Evolutionary conservation across 1,284 basidiomycete genomes (phyloP), one percentile per base, ranked within the genome.

Genomic region (Uromyces viciae-fabae): DNA sequence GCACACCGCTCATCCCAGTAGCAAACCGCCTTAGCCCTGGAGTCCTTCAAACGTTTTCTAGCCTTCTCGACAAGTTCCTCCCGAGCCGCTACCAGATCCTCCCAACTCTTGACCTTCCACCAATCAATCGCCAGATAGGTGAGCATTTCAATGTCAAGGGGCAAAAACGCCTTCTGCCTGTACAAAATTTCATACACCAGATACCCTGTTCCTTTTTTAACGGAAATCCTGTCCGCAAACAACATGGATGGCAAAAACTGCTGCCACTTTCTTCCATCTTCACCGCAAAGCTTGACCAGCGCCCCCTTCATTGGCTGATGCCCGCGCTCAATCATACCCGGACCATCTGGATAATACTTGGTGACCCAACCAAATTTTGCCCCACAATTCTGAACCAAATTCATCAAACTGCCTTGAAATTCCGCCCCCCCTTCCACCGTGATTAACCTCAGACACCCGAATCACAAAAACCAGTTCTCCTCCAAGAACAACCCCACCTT

Each of bases 211-310:
- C 43, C 38, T 56, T 28, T 54, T n/a, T 71, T 71, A 7, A 7
- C 43, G 31, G 68, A 71, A 71, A 71, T 71, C 3, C 36, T 40
- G 31, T 73, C 69, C 17, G 38, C 69, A 73, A 73, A 73, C 2
- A 73, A 22, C 2, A 73, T 43, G 14, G 28, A 43, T 3, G 69
- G 69, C 5, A 49, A n/a, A 11, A 8, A 73, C 17, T 52, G 31
- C 14, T 54, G 38, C 69, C 69, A 73, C 5, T 49, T 49, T 9
- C 28, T 2, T 11, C 38, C 69, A 3, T 46, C 7, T 14, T 36
- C 31, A 22, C 31, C 36, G 25, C 31, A 71, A 8, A 71, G 36
- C 5, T 43, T 42, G 5, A 56, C 72, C 31, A 75, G 33, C 4
- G 52, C 17, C 25, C 40, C 38, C 54, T 75, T 75, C 2, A 58